Conservation (phyloP, 2,329 filamentous ascomycete genomes). For the Aspergillus texensis region DNA sequence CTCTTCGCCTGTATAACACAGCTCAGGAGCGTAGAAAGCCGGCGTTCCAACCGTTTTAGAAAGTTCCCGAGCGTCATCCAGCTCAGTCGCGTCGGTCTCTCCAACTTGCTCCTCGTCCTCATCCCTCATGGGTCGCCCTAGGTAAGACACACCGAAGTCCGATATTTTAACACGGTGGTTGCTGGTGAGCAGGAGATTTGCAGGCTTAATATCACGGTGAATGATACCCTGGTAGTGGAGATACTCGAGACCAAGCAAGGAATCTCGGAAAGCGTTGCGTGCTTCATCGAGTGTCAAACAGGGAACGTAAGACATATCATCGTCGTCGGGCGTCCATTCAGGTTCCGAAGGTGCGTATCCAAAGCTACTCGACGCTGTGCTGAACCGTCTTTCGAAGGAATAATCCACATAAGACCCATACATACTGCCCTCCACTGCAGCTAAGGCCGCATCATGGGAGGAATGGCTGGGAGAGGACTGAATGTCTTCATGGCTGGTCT, state of each 20-base stretch:
- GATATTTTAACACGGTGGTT: constrained; percentile 94
- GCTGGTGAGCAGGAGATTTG: constrained; percentile 85
- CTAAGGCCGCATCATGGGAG: constrained; percentile 39
- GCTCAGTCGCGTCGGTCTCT: constrained; percentile 80
- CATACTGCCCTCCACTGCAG: constrained; percentile 75
- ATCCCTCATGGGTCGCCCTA: constrained; percentile 83
- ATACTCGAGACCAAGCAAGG: constrained; percentile 89
- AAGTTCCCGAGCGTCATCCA: constrained; percentile 92
- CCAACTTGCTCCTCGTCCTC: constrained; percentile 77
- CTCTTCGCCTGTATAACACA: constrained; percentile 84
- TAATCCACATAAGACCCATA: constrained; percentile 70
- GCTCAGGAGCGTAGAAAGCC: constrained; percentile 94
- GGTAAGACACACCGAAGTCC: constrained; percentile 97
- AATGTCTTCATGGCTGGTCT: constrained; percentile 52
- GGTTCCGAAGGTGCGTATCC: constrained; percentile 48
- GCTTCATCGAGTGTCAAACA: constrained; percentile 86
- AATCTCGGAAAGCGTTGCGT: constrained; percentile 85
- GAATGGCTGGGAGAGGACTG: constrained; percentile 58
- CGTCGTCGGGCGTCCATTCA: constrained; percentile 57
- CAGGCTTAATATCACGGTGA: constrained; percentile 83
- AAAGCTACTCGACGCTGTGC: constrained; percentile 70
- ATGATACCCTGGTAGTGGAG: constrained; percentile 85
- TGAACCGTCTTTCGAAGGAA: constrained; percentile 71
- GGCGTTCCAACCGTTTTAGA: constrained; percentile 97
- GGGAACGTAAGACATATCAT: constrained; percentile 91